phyloP scores from a whole-genome alignment of 73 alveolate species.

The Paraurostyla sp. region DNA sequence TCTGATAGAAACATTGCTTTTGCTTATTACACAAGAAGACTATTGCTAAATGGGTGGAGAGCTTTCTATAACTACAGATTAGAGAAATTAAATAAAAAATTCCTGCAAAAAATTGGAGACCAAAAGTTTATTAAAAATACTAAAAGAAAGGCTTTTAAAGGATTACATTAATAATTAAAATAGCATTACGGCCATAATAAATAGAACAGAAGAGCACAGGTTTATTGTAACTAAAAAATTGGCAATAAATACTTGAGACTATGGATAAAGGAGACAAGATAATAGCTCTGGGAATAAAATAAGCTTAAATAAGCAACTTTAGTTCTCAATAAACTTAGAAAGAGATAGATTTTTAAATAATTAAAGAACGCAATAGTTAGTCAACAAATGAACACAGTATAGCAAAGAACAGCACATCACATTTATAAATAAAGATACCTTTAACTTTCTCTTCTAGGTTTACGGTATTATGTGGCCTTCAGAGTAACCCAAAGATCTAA shows the following conservation, averaged over 20 bases:
- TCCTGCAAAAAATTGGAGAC: neutral
- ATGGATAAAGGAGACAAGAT: neutral
- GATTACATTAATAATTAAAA: neutral
- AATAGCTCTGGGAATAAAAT: neutral
- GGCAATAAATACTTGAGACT: neutral
- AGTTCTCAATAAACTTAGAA: neutral
- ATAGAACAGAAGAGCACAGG: neutral
- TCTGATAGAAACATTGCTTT: conserved; percentile 52
- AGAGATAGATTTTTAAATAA: neutral
- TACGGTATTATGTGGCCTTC: neutral
- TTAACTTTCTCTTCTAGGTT: neutral
- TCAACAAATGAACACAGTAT: conserved; percentile 1
- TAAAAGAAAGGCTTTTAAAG: neutral
- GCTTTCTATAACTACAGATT: conserved; percentile 33
- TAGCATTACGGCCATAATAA: conserved; percentile 32
- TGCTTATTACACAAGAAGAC: conserved; percentile 49
- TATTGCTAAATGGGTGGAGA: conserved; percentile 45
- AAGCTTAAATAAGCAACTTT: neutral
- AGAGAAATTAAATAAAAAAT: neutral
- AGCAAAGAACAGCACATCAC: conserved; percentile 17
- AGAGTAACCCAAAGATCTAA: neutral
- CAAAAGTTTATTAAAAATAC: neutral
- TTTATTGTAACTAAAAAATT: neutral
- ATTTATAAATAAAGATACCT: conserved; percentile 33
- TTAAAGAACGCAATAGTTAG: neutral